phyloP scores from a whole-genome alignment of 352 stramenopile species.

The Globisporangium solare region DNA sequence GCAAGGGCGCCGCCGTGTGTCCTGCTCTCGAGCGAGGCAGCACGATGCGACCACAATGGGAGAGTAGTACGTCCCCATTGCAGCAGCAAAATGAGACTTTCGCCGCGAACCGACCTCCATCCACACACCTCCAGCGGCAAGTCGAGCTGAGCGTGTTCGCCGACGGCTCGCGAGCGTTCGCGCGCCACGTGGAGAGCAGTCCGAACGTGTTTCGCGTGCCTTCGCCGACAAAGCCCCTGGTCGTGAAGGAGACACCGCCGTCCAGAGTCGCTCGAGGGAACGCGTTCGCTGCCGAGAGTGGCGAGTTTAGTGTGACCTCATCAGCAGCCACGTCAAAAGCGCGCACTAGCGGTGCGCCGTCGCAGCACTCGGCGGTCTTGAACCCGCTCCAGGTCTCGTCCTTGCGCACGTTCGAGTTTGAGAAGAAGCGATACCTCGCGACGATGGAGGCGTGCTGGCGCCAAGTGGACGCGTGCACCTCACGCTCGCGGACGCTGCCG shows the following conservation, averaged over 20 bases:
- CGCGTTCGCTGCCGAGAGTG: slow-evolving; percentile 32
- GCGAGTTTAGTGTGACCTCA: background rate
- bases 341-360: slow-evolving; percentile 13
- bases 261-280: slow-evolving; percentile 19
- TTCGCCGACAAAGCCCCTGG: slow-evolving; percentile 36
- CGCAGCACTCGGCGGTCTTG: slow-evolving; percentile 24
- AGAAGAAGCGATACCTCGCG: slow-evolving; percentile 69
- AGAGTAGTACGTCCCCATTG: background rate
- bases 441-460: slow-evolving; percentile 84
- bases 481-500: slow-evolving; percentile 38
- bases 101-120: background rate
- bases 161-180: slow-evolving; percentile 51
- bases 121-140: slow-evolving; percentile 6
- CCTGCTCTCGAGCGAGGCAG: slow-evolving; percentile 43
- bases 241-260: slow-evolving; percentile 13
- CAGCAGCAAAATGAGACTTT: background rate
- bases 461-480: slow-evolving; percentile 68
- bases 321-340: background rate
- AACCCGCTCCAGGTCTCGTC: slow-evolving; percentile 47
- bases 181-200: slow-evolving; percentile 62
- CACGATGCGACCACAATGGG: background rate
- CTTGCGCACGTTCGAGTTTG: slow-evolving; percentile 66
- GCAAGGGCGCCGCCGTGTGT: slow-evolving; percentile 38
- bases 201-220: slow-evolving; percentile 49
- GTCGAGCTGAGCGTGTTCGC: slow-evolving; percentile 43